A percentile compares a stretch with the other conserved stretches of the same genome.
Evolutionary conservation across 768 basidiomycete species (phyloP).

Genomic region (Naganishia friedmannii): DNA sequence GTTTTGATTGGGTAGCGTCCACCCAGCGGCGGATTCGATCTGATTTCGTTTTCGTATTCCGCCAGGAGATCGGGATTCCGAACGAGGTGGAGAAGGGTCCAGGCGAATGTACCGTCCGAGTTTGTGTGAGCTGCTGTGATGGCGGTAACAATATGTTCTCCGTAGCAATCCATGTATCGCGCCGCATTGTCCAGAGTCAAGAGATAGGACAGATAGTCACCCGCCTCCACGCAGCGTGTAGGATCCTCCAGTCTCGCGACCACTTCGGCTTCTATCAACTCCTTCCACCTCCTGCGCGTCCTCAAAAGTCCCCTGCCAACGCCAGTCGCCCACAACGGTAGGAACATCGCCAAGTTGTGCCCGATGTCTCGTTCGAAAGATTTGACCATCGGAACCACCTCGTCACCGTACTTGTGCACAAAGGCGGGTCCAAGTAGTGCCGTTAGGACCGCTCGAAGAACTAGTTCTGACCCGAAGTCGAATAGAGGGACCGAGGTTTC

Average conservation of each 20-base stretch:
- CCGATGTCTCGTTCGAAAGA: constrained; percentile 14
- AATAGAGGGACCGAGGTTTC: constrained; percentile 6
- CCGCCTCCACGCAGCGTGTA: not conserved
- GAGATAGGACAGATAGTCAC: constrained; percentile 22
- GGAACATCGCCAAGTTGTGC: not conserved
- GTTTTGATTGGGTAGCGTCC: constrained; percentile 2
- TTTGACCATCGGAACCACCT: constrained; percentile 5
- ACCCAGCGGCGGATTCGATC: not conserved
- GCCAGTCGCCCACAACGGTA: constrained; percentile 23
- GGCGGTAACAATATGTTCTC: not conserved
- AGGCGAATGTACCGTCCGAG: not conserved
- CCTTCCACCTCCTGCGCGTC: constrained; percentile 2
- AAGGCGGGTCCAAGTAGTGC: not conserved
- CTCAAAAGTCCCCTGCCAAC: constrained; percentile 9
- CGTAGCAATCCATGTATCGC: not conserved
- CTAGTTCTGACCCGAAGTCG: constrained; percentile 4
- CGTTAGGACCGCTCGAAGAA: constrained; percentile 13
- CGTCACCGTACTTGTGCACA: not conserved
- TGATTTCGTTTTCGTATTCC: constrained; percentile 16
- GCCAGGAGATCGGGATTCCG: constrained; percentile 3
- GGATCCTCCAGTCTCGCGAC: not conserved
- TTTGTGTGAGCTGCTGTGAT: not conserved
- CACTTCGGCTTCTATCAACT: constrained; percentile 13
- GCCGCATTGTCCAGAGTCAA: constrained; percentile 5
- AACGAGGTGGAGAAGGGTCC: constrained; percentile 20